Evolutionary conservation across 495 filamentous ascomycete genomes (phyloP).

Genomic region (Cercophora newfieldiana): DNA sequence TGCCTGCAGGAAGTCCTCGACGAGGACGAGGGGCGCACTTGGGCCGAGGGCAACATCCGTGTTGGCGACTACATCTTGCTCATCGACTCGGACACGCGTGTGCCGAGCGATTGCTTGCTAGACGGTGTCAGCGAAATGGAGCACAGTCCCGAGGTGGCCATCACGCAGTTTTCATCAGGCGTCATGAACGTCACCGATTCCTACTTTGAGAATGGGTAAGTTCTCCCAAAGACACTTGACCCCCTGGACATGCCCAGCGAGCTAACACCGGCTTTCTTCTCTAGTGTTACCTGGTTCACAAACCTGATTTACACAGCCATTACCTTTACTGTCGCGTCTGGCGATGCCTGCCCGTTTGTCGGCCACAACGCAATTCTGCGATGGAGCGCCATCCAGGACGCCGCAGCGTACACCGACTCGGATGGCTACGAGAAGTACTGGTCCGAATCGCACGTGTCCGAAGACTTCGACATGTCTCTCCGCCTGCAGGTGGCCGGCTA

Average conservation of each 20-base stretch:
- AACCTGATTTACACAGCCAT: constrained; percentile 72
- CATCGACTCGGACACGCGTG: constrained; percentile 69
- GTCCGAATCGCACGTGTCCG: constrained; percentile 71
- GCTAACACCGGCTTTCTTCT: constrained; percentile 4
- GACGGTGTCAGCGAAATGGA: constrained; percentile 74
- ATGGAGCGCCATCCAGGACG: constrained; percentile 68
- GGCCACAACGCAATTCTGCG: constrained; percentile 71
- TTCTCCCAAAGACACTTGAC: neutral
- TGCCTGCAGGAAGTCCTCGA: constrained; percentile 54
- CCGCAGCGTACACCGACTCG: constrained; percentile 45
- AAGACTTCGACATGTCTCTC: constrained; percentile 76
- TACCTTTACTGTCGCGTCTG: constrained; percentile 63
- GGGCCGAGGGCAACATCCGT: constrained; percentile 69
- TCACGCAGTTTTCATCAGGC: constrained; percentile 67
- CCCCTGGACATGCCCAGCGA: neutral
- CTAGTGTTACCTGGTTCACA: constrained; percentile 68
- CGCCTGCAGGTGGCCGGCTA: constrained; percentile 66
- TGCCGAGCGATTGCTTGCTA: constrained; percentile 65
- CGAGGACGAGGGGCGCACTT: constrained; percentile 61
- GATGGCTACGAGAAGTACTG: constrained; percentile 64
- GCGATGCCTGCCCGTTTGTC: constrained; percentile 69
- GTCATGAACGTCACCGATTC: constrained; percentile 67
- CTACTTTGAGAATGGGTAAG: constrained; percentile 60
- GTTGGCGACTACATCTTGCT: constrained; percentile 69
- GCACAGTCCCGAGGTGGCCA: constrained; percentile 66